Conservation (phyloP, 202 grass and related monocot species). For the Schoenoplectus tabernaemontani region DNA sequence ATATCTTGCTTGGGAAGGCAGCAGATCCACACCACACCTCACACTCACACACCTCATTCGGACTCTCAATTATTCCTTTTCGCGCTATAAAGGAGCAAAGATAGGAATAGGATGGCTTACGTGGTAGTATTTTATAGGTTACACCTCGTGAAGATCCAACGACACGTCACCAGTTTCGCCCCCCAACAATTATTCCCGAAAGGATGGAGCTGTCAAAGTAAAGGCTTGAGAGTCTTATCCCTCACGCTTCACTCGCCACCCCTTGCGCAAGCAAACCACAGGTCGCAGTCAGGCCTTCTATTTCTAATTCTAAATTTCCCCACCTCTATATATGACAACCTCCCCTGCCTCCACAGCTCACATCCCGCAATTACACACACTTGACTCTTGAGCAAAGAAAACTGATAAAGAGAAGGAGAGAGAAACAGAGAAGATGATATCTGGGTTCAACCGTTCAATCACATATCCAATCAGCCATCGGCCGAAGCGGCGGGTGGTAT, state of each 20-base stretch:
- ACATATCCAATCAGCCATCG: conserved; percentile 47
- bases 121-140: background rate
- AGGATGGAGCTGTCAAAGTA: background rate
- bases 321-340: background rate
- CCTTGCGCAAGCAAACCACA: background rate
- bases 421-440: conserved; percentile 26
- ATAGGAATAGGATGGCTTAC: too few species aligned
- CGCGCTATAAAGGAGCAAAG: too few species aligned
- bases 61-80: background rate
- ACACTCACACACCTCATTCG: background rate
- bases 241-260: background rate
- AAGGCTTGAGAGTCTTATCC: background rate
- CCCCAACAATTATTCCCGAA: background rate
- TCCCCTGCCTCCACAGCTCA: background rate
- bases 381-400: background rate
- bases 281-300: background rate
- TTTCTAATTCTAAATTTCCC: background rate
- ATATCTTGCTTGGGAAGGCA: too few species aligned
- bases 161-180: background rate
- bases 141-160: background rate
- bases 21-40: too few species aligned
- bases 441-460: conserved; percentile 52
- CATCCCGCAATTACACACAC: background rate
- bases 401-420: background rate
- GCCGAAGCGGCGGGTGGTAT: conserved; percentile 7